A percentile compares a stretch with the other conserved stretches of the same genome.
These are phyloP conservation scores for Chlamydomonas schloesseri DNA, from an alignment of 139 green algal species.

Conservation along the genomic window DNA sequence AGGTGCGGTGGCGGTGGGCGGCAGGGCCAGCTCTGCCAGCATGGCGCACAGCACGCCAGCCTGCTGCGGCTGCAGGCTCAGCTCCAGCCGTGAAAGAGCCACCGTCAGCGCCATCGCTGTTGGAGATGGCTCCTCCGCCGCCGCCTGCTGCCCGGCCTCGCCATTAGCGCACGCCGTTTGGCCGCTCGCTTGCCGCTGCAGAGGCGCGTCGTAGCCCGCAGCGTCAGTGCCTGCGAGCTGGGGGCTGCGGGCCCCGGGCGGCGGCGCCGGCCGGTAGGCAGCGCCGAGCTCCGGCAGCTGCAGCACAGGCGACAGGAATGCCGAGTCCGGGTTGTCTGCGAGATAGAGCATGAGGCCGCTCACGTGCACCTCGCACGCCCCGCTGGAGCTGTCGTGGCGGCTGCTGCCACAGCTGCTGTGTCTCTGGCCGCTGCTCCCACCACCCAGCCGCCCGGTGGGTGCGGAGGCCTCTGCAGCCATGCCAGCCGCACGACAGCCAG, in stretches of 20 bases:
- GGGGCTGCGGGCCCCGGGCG: background rate
- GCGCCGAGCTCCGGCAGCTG: constrained; percentile 4
- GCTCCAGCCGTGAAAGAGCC: background rate
- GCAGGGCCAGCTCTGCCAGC: constrained; percentile 1
- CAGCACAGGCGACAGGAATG: constrained; percentile 37
- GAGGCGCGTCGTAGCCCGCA: background rate
- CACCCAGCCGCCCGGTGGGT: too few species aligned
- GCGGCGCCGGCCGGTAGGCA: background rate
- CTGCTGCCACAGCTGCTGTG: too few species aligned
- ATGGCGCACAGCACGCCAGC: constrained; percentile 24
- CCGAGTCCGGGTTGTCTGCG: constrained; percentile 37
- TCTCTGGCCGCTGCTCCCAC: too few species aligned
- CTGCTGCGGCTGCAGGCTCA: constrained; percentile 37
- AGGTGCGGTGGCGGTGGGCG: background rate
- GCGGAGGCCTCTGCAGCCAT: too few species aligned
- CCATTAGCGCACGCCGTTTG: background rate
- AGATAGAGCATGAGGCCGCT: constrained; percentile 5
- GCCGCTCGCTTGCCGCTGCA: too few species aligned
- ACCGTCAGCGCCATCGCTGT: background rate
- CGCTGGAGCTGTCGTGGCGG: too few species aligned
- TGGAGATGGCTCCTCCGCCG: too few species aligned
- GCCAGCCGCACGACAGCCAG: too few species aligned
- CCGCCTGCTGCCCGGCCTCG: background rate
- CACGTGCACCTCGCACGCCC: background rate
- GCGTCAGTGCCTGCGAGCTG: too few species aligned